Base-by-base conservation (phyloP, 345 rosid genomes). In the Boechera retrofracta region DNA sequence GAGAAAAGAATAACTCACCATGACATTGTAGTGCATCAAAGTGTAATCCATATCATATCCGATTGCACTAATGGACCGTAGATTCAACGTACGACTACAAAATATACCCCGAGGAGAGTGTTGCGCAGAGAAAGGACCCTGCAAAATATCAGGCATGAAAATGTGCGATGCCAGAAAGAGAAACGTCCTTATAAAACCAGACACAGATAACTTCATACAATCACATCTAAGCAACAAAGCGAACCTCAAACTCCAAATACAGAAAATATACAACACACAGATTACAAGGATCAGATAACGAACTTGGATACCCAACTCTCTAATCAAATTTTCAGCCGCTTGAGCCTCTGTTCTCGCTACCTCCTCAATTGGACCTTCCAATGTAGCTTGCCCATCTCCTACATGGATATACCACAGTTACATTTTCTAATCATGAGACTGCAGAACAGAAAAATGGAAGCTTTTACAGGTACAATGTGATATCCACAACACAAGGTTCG, bases 31-130 rank as follows among this genome's bases (percentile, higher is more conserved):
- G 66, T 94, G 98, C 67, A 94, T 85, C 89, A 94, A 81, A 75
- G 98, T 94, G 80, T 94, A 94, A 85, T 94, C 98, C 98, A 94
- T 94, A 85, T 94, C 98, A 73, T 94, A 94, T 75, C 98, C 98
- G 79, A 94, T 94, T 26, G 87, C 97, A 85, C 97, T 92, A 64
- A 94, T 92, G 56, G 98, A 94, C 64, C 97, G 89, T 26, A 94
- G 90, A 83, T 94, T 92, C 85, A 94, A 75, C 13, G 97, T 94
- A 60, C 98, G 94, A 77, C 85, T 94, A 81, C 98, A 94, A 76
- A 94, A 94, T 71, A 94, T 90, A 66, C 98, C 98, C 28, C 93
- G 90, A 75, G 97, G 85, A 53, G 97, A 92, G 79, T 84, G 82
- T 82, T 92, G 93, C 0, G 87, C 88, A 4, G 92, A 85, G 76